Percentiles rank a stretch among this genome's conserved stretches.
Evolutionary conservation across 2,329 filamentous ascomycete genomes (phyloP).

Genomic region (Botrytis sinoallii): DNA sequence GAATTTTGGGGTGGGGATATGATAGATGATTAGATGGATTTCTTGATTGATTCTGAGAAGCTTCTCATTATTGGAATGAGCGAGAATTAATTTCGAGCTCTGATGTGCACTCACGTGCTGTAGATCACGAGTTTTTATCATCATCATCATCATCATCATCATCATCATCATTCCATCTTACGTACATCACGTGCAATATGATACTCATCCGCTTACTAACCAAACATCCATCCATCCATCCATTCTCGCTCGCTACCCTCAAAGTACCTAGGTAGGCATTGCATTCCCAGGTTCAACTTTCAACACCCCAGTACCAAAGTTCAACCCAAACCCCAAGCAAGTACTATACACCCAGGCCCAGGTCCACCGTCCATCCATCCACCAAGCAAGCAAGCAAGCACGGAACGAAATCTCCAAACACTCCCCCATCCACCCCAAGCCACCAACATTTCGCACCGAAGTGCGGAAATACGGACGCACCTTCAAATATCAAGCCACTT

Average conservation of each 20-base stretch:
- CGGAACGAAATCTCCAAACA: neutral
- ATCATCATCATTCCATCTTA: neutral
- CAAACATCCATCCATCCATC: neutral
- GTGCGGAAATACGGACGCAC: neutral
- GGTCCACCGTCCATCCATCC: too few species aligned
- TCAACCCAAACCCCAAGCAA: too few species aligned
- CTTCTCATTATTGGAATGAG: neutral
- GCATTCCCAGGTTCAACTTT: neutral
- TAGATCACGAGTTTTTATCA: neutral
- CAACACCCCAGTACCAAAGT: neutral
- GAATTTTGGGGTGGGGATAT: too few species aligned
- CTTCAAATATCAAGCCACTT: neutral
- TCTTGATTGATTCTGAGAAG: fast-evolving
- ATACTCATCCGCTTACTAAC: neutral
- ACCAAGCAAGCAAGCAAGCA: neutral
- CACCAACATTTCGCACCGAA: neutral
- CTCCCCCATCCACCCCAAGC: neutral
- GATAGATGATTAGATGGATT: fast-evolving
- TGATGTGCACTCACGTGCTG: fast-evolving
- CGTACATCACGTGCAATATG: neutral
- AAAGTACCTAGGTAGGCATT: neutral
- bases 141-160: neutral
- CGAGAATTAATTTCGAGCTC: neutral
- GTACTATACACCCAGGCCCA: too few species aligned
- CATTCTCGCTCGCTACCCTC: neutral